Base-by-base conservation (phyloP, 2,329 filamentous ascomycete genomes). In the Cladosporium sp. region DNA sequence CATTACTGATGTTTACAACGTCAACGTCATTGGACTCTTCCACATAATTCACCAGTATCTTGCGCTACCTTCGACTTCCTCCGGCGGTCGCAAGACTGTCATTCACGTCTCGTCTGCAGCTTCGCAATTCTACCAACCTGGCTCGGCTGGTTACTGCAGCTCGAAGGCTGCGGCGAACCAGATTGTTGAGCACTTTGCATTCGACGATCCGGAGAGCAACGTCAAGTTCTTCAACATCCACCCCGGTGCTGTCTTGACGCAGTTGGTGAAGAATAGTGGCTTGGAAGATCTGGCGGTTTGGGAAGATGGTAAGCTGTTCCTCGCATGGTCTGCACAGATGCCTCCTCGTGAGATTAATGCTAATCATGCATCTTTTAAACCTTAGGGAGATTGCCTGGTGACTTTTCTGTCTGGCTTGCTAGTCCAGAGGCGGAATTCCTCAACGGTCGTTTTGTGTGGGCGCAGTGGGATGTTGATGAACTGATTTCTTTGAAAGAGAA, bases 381-480 rank as follows among this genome's bases (percentile, higher is more conserved):
- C n/a, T n/a, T 26, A 26, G 23, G 23, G 65, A 37, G 58, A 12
- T 49, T 76, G 31, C 68, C 74, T 29, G 72, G 69, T 4, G 50
- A 70, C 50, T 75, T 76, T 64, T 67, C 68, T 11, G 72, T 82
- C 2, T 82, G 79, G 80, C 67, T 79, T 4, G 73, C 77, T 1
- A 76, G 73, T n/a, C 66, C 73, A 3, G 78, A 82, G 69, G 78
- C 77, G 1, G 69, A 71, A 0, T 81, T 80, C 62, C 67, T 82
- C 35, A 75, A 76, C 65, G 79, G 79, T 0, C 70, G 76, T 12
- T 76, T 71, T 66, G 69, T 79, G 5, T 78, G 74, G 72, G 72
- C 74, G 3, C 75, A 77, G 44, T 80, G 79, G 78, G 79, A 82
- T 73, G 78, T 80, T 3, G 73, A 78, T 16, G 79, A 82, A 67